Evolutionary conservation across 1,139 yeast species (phyloP).

Genomic region (Kazachstania sp.): DNA sequence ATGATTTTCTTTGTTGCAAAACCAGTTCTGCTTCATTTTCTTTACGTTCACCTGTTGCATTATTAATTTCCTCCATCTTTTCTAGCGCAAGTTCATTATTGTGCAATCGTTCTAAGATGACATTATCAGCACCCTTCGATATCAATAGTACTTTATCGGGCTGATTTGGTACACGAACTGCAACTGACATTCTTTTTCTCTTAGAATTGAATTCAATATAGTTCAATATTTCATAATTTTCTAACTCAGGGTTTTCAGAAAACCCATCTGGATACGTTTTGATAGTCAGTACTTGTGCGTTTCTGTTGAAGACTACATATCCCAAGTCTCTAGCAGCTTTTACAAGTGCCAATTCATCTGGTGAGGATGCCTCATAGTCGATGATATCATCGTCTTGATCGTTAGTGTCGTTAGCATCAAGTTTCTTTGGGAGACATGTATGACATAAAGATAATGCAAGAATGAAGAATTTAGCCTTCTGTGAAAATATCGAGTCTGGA

Average conservation of each 20-base stretch:
- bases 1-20: slow-evolving; percentile 41
- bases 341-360: slow-evolving; percentile 89
- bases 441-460: slow-evolving; percentile 82
- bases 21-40: slow-evolving; percentile 76
- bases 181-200: slow-evolving; percentile 90
- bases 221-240: slow-evolving; percentile 66
- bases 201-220: slow-evolving; percentile 78
- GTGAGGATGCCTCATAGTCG: slow-evolving; percentile 87
- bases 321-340: slow-evolving; percentile 95
- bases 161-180: slow-evolving; percentile 65
- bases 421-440: slow-evolving; percentile 67
- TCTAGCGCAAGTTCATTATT: slow-evolving; percentile 49
- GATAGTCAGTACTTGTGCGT: slow-evolving; percentile 49
- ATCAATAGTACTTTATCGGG: slow-evolving; percentile 59
- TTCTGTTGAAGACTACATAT: slow-evolving; percentile 64
- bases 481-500: slow-evolving; percentile 64
- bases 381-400: slow-evolving; percentile 39
- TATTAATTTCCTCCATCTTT: slow-evolving; percentile 58
- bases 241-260: slow-evolving; percentile 52
- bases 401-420: slow-evolving; percentile 1
- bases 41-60: slow-evolving; percentile 54
- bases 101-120: slow-evolving; percentile 69
- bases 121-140: slow-evolving; percentile 94
- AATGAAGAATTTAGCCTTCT: slow-evolving; percentile 68
- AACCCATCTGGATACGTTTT: slow-evolving; percentile 82